Conservation (phyloP, 208 protist species). For the Angomonas deanei region DNA sequence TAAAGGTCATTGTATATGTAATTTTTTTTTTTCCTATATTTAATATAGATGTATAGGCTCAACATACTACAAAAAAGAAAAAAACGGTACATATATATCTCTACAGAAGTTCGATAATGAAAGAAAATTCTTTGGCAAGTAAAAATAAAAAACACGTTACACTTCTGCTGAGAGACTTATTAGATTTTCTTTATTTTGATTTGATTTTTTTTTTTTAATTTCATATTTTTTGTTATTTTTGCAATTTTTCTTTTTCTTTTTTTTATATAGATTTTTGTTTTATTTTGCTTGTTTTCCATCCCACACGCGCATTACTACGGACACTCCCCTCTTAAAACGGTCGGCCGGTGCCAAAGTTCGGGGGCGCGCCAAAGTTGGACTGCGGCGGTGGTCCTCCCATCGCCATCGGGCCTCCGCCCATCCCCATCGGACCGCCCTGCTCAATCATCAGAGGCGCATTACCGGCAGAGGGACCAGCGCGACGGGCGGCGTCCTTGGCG, state of each 20-base stretch:
- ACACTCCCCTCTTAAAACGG: conserved; percentile 36
- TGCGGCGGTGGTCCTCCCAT: conserved; percentile 29
- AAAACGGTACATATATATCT: background rate
- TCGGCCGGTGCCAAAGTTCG: conserved; percentile 53
- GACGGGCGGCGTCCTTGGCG: conserved; percentile 75
- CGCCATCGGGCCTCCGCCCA: conserved; percentile 22
- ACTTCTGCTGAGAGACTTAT: background rate
- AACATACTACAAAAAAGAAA: background rate
- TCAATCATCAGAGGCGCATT: conserved; percentile 69
- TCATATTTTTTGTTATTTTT: background rate
- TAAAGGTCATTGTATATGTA: too few species aligned
- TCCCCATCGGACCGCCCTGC: conserved; percentile 26
- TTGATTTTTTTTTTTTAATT: background rate
- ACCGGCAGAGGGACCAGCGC: conserved; percentile 40
- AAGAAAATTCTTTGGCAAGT: background rate
- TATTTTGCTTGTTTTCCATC: background rate
- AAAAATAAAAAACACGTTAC: background rate
- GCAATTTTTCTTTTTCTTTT: conserved; percentile 3
- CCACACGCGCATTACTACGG: background rate
- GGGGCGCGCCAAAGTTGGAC: conserved; percentile 32
- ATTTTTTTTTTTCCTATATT: conserved; percentile 9
- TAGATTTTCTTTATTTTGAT: background rate
- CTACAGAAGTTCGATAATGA: too few species aligned
- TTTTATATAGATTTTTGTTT: conserved; percentile 13
- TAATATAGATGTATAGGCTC: too few species aligned